Evolutionary conservation across 768 basidiomycete genomes (phyloP), one percentile per base, ranked within the genome.

Genomic region (Tylopilus sp.): DNA sequence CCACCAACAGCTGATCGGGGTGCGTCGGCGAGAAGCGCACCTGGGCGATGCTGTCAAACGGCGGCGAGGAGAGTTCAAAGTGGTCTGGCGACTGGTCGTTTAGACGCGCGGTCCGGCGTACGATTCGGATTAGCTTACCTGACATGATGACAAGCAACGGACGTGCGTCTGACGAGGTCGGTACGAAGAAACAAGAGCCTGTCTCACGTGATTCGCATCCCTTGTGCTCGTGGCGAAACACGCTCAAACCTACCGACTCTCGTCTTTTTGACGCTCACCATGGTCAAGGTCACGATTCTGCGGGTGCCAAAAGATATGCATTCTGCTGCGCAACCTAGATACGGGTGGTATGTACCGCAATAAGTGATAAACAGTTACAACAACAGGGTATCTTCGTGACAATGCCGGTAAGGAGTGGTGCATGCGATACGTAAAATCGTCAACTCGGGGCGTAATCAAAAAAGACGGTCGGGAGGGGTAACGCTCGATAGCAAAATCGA

Each of bases 1-100:
- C 83, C 17, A 89, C 90, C 0, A 98, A 73, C 1, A 98, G 73
- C 19, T 87, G 84, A 50, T 87, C 78, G 3, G 93, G 86, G 66
- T 88, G 82, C 4, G 78, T 77, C 1, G 92, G 89, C 21, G 92
- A 91, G 70, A 89, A 98, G 29, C 81, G 78, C 26, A 98, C 73
- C 34, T 84, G 78, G 3, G 92, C 89, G 45, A 96, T 80, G 61
- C 87, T 88, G 72, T 97, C 93, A 60, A 91, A 87, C 0, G 92
- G 92, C 0, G 91, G 84, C 0, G 85, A 84, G 7, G 76, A 72
- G 30, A 86, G 64, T 57, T 80, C 80, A 9, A 71, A 54, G 59
- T 78, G 71, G 33, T 71, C 71, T 67, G 12, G 13, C n/a, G 14
- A 31, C 6, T 14, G 5, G 30, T 16, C 17, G 6, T 7, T 60